phyloP scores from a whole-genome alignment of 371 early-diverging fungal species.

The Mortierella polycephala region DNA sequence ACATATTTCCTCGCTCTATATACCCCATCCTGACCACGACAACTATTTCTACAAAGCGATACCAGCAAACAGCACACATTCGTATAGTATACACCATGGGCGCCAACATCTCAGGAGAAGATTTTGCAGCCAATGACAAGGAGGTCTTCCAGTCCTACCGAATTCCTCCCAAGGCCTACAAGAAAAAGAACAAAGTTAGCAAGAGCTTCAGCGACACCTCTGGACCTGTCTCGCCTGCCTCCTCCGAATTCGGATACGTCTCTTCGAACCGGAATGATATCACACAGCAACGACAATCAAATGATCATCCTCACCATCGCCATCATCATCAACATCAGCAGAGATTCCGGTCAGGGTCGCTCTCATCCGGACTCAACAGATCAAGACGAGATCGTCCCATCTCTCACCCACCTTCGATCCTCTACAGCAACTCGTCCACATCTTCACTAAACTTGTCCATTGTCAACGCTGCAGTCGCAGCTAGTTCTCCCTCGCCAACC shows the following conservation, averaged over 20 bases:
- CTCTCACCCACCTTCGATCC: conserved; percentile 42
- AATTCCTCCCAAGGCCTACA: conserved; percentile 52
- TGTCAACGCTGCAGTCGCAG: conserved; percentile 47
- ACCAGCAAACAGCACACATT: no score
- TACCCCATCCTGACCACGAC: not conserved
- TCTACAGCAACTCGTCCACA: conserved; percentile 28
- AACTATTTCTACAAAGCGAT: not conserved
- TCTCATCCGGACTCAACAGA: conserved; percentile 17
- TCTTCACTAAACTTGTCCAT: conserved; percentile 48
- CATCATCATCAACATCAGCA: conserved; percentile 4
- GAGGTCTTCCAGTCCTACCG: conserved; percentile 55
- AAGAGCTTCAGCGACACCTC: conserved; percentile 14
- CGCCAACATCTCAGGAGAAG: conserved; percentile 37
- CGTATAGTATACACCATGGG: conserved; percentile 27
- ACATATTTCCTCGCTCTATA: not conserved
- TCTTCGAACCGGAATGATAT: not conserved
- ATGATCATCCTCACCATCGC: not conserved
- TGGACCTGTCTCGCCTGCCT: conserved; percentile 21
- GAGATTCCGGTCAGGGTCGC: conserved; percentile 28
- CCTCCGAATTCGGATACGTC: conserved; percentile 13
- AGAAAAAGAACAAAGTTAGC: conserved; percentile 24
- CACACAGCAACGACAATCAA: not conserved
- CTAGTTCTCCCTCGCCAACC: conserved; percentile 19
- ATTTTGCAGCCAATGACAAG: conserved; percentile 32
- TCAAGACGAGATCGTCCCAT: conserved; percentile 26